These are phyloP conservation scores for Daedalea quercina DNA, from an alignment of 768 basidiomycete genomes.

Conservation along the genomic window DNA sequence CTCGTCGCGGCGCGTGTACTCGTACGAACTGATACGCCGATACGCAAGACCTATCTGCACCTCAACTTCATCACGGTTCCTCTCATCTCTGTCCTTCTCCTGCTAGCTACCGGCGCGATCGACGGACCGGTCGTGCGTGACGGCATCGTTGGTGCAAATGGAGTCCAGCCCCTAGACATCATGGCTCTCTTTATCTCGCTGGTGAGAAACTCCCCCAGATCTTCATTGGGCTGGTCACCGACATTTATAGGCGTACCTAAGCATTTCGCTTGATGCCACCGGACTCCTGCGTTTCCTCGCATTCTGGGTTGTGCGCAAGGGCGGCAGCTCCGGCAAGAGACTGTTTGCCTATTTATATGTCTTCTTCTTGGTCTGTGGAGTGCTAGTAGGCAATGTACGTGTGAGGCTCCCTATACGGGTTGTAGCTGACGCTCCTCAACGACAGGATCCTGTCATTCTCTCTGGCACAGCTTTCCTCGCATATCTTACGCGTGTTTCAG, in stretches of 20 bases:
- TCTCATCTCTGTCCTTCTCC: slow-evolving; percentile 21
- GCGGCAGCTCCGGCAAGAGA: slow-evolving; percentile 63
- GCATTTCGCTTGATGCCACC: slow-evolving; percentile 85
- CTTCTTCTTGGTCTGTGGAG: slow-evolving; percentile 72
- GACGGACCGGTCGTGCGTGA: slow-evolving; percentile 44
- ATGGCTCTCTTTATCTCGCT: slow-evolving; percentile 88
- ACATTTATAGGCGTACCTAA: slow-evolving; percentile 63
- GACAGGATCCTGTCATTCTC: slow-evolving; percentile 79
- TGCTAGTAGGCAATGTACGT: slow-evolving; percentile 71
- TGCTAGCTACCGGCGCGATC: slow-evolving; percentile 23
- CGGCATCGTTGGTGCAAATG: slow-evolving; percentile 76
- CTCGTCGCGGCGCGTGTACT: slow-evolving; percentile 1
- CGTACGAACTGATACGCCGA: neutral
- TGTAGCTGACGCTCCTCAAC: neutral
- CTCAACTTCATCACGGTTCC: slow-evolving; percentile 28
- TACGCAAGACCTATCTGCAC: slow-evolving; percentile 11
- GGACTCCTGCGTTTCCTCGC: slow-evolving; percentile 84
- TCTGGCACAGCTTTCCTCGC: slow-evolving; percentile 87
- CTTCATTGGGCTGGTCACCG: neutral
- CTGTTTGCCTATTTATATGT: slow-evolving; percentile 79
- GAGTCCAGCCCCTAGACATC: slow-evolving; percentile 87
- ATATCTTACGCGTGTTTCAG: slow-evolving; percentile 74
- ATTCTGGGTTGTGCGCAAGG: slow-evolving; percentile 74
- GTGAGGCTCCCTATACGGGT: neutral
- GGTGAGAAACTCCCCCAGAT: slow-evolving; percentile 25